Base-by-base conservation (phyloP, 1,284 basidiomycete species). In the Takashimella tepidaria region DNA sequence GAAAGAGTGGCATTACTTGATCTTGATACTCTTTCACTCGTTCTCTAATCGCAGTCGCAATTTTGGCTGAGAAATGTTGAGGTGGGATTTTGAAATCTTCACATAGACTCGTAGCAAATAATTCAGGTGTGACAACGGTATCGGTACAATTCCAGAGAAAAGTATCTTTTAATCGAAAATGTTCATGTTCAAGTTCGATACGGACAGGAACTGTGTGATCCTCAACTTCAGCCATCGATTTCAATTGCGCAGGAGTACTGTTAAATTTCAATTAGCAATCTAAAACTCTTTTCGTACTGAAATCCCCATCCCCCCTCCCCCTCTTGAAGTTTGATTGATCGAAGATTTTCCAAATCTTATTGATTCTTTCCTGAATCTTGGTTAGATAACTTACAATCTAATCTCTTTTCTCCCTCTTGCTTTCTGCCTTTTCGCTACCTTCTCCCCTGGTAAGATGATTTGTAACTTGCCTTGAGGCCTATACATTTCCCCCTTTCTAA, bases 91-190 rank as follows among this genome's bases (percentile, higher is more conserved):
- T 79, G 61, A 98, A 92, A 73, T 99, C 96, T 65, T 97, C 93
- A 43, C 95, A 87, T 19, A 98, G 78, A 10, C 86, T 86, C 63
- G 88, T 85, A 0, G 93, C 93, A 67, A 98, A 97, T 40, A 84
- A 76, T 67, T 96, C 90, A 2, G 92, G 89, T 0, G 89, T 89
- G 37, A 96, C 84, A 50, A 91, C 79, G 2, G 88, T 84, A 73
- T 98, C 95, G 89, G 69, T 47, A 50, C 93, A 77, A 69, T 98
- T 97, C 95, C 95, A 99, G 31, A 95, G 84, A 74, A 98, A 97
- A 0, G 95, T 93, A 72, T 99, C 95, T 40, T 92, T 84, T 79
- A 98, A 84, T 74, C 88, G 89, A 70, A 88, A 87, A 68, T 90
- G 88, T 49, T 82, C 82, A 51, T 95, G 86, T 64, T 98, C 96